Percentiles rank a stretch among this genome's conserved stretches.
Evolutionary conservation across 257 asterid genomes (phyloP).

Genomic region (Catharanthus roseus): DNA sequence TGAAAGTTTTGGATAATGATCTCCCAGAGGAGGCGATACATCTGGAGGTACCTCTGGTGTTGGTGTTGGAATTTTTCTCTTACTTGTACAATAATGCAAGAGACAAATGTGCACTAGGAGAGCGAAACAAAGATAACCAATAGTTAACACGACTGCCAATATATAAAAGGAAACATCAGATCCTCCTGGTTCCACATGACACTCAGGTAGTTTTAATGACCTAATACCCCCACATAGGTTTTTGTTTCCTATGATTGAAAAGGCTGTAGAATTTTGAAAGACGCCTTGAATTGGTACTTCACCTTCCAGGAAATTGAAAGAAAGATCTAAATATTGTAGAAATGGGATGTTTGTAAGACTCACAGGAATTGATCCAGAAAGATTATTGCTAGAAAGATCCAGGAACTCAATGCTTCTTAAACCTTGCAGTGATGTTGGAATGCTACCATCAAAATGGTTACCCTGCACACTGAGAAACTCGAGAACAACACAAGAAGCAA

Average conservation of each 20-base stretch:
- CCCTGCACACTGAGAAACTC: neutral
- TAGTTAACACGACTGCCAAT: neutral
- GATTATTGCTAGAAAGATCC: constrained; percentile 7
- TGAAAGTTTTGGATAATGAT: constrained; percentile 3
- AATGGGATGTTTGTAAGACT: neutral
- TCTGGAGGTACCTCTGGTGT: neutral
- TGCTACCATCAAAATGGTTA: neutral
- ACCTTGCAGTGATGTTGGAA: neutral
- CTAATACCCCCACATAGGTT: constrained; percentile 9
- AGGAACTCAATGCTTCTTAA: neutral
- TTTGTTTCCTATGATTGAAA: constrained; percentile 1
- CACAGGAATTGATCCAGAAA: neutral
- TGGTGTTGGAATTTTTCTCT: neutral
- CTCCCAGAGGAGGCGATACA: neutral
- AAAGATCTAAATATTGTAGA: neutral
- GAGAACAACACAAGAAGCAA: neutral
- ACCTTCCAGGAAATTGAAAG: constrained; percentile 6
- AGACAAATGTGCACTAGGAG: neutral
- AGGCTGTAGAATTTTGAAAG: neutral
- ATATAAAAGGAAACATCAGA: neutral
- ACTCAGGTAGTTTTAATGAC: neutral
- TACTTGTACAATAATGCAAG: neutral
- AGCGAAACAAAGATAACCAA: neutral
- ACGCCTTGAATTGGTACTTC: constrained; percentile 4
- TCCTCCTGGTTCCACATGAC: neutral